Percentiles rank a stretch among this genome's conserved stretches.
Conservation (phyloP, 1,284 basidiomycete species). For the Moniliella sp. region DNA sequence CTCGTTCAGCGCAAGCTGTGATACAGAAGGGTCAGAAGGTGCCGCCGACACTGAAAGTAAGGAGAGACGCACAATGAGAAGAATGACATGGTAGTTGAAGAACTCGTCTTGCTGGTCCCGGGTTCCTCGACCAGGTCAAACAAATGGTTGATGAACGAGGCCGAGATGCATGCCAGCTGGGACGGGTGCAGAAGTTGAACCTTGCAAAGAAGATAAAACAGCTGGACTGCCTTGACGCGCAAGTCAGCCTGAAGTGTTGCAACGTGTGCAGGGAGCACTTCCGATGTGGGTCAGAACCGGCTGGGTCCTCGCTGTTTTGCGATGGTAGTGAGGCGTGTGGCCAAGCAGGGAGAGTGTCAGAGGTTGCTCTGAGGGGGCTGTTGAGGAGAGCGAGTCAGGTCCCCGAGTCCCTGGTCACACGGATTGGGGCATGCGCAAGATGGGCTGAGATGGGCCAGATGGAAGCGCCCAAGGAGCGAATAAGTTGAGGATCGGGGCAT, state of each 20-base stretch:
- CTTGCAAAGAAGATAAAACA: constrained; percentile 17
- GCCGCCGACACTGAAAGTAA: not conserved
- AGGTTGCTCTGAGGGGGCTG: no score
- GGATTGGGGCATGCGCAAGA: no score
- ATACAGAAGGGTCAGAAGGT: not conserved
- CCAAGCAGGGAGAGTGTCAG: no score
- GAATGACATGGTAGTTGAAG: constrained; percentile 80
- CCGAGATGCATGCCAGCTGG: constrained; percentile 39
- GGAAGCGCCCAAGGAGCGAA: no score
- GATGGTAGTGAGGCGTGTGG: no score
- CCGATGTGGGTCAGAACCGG: no score
- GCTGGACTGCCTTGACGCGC: constrained; percentile 35
- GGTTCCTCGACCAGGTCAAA: constrained; percentile 87
- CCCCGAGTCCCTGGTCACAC: no score
- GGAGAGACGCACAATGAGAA: constrained; percentile 48
- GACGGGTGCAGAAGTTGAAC: constrained; percentile 15
- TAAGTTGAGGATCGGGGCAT: no score
- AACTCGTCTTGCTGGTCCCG: constrained; percentile 66
- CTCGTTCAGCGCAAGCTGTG: constrained; percentile 55
- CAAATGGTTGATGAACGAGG: constrained; percentile 63
- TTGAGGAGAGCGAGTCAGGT: no score
- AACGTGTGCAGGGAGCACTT: no score
- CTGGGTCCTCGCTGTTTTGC: no score
- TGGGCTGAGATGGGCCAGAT: no score
- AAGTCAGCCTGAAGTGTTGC: constrained; percentile 17